A percentile compares a stretch with the other conserved stretches of the same genome.
Conservation (phyloP, 2,329 filamentous ascomycete species). For the Monilinia fructigena region DNA sequence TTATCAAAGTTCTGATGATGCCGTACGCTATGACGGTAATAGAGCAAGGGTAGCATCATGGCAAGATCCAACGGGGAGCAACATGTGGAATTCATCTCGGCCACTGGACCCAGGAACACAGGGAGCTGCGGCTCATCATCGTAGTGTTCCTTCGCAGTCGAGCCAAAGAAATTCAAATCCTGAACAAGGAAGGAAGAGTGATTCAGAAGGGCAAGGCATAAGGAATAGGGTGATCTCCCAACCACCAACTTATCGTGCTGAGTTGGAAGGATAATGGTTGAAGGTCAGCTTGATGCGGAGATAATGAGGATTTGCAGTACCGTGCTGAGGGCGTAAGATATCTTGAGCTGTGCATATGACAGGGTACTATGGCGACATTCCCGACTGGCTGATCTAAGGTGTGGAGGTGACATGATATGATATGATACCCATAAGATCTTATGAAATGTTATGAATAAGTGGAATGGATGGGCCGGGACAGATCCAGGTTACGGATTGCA, state of each 20-base stretch:
- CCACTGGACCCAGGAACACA: constrained; percentile 6
- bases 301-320: not conserved
- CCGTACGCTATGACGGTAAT: not conserved
- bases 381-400: not conserved
- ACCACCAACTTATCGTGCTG: constrained; percentile 9
- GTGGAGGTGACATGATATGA: not conserved
- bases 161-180: not conserved
- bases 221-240: not conserved
- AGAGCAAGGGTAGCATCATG: constrained; percentile 16
- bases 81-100: constrained; percentile 9
- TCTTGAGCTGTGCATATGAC: not conserved
- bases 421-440: constrained; percentile 16
- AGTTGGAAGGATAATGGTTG: constrained; percentile 15
- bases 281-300: not conserved
- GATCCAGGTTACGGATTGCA: not conserved
- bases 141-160: constrained; percentile 8
- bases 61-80: not conserved
- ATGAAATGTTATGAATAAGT: not conserved
- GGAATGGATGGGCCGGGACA: no score
- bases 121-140: constrained; percentile 2
- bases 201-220: not conserved
- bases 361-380: not conserved
- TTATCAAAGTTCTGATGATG: not conserved
- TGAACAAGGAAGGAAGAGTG: not conserved
- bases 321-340: not conserved